A percentile compares a stretch with the other conserved stretches of the same genome.
Conservation (phyloP, 2,329 filamentous ascomycete species). For the Orbilia ellipsospora region DNA sequence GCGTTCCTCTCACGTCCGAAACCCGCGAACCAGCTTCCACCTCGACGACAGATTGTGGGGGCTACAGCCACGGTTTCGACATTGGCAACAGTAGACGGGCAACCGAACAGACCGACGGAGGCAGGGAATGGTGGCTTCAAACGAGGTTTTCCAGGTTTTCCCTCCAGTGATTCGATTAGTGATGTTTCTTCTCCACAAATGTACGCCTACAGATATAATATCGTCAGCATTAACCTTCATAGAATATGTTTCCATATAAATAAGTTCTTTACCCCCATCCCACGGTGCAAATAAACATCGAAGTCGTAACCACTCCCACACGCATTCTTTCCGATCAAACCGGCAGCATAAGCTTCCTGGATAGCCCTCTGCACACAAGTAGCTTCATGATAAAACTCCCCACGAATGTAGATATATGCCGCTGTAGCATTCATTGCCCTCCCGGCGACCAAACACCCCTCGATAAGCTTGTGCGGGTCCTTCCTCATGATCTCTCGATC, state of each 20-base stretch:
- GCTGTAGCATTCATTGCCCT: constrained; percentile 99
- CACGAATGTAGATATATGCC: constrained; percentile 99
- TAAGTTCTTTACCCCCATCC: constrained; percentile 74
- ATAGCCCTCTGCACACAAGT: constrained; percentile 93
- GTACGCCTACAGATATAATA: constrained; percentile 69
- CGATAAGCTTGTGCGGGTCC: constrained; percentile 98
- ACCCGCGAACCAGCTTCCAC: constrained; percentile 88
- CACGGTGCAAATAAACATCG: constrained; percentile 95
- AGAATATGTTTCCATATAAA: not conserved
- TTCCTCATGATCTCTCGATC: constrained; percentile 99
- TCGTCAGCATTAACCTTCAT: not conserved
- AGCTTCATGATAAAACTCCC: constrained; percentile 97
- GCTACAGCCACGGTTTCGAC: constrained; percentile 97
- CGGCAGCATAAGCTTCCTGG: constrained; percentile 95
- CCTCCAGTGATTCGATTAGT: constrained; percentile 96
- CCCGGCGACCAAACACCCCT: constrained; percentile 94
- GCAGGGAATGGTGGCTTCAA: constrained; percentile 99
- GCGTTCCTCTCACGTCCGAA: constrained; percentile 97
- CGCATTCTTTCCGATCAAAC: constrained; percentile 97
- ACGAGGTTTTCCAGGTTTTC: constrained; percentile 97
- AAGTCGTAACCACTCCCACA: constrained; percentile 98
- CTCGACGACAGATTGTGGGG: constrained; percentile 93
- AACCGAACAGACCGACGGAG: constrained; percentile 96
- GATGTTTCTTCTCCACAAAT: constrained; percentile 99
- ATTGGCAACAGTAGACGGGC: constrained; percentile 96